Conservation (phyloP, 495 filamentous ascomycete genomes). For the Lophiostoma macrostomum region DNA sequence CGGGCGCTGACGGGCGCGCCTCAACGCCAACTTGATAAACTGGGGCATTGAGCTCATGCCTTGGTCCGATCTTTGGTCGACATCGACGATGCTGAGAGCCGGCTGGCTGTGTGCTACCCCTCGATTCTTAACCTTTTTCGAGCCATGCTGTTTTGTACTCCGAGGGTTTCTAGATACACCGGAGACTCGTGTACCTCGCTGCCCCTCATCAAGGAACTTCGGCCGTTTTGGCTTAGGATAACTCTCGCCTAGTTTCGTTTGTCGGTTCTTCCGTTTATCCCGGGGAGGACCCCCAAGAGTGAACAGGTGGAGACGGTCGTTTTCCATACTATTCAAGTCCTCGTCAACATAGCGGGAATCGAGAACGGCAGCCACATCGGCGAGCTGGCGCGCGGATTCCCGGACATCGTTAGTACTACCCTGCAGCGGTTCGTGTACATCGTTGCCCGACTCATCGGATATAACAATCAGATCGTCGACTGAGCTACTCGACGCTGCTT, state of each 20-base stretch:
- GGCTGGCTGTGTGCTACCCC: slow-evolving; percentile 46
- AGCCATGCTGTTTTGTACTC: neutral
- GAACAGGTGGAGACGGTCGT: slow-evolving; percentile 54
- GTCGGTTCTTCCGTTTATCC: slow-evolving; percentile 26
- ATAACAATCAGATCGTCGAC: slow-evolving; percentile 1
- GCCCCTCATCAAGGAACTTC: neutral
- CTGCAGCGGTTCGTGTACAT: neutral
- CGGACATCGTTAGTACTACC: neutral
- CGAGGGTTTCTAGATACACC: no score
- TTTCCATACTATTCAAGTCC: slow-evolving; percentile 46
- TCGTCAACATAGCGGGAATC: slow-evolving; percentile 30
- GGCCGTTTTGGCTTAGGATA: slow-evolving; percentile 30
- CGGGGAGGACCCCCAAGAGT: slow-evolving; percentile 47
- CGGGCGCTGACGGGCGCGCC: slow-evolving; percentile 58
- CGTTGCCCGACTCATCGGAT: slow-evolving; percentile 29
- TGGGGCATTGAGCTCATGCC: slow-evolving; percentile 50
- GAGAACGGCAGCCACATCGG: slow-evolving; percentile 3
- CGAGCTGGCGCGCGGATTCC: neutral
- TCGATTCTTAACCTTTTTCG: neutral
- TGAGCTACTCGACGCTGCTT: neutral
- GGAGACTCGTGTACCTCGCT: slow-evolving; percentile 32
- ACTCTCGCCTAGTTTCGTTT: slow-evolving; percentile 34
- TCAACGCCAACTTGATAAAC: slow-evolving; percentile 76
- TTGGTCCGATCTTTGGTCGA: slow-evolving; percentile 16
- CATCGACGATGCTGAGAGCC: slow-evolving; percentile 69